Evolutionary conservation across 257 asterid genomes (phyloP).

Genomic region (Solanum arcanum): DNA sequence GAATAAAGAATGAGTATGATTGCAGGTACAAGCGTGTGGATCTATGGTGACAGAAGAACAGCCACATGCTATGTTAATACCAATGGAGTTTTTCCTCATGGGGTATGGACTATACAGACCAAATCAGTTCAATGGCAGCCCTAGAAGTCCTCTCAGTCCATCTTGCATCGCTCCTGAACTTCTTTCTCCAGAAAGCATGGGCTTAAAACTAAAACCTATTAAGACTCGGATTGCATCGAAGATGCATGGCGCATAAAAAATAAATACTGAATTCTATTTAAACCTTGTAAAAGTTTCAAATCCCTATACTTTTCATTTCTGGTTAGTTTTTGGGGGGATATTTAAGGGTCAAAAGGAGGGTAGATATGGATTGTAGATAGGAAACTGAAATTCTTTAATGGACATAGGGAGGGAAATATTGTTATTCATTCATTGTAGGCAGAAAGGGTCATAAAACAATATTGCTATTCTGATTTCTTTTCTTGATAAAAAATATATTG

Average conservation of each 20-base stretch:
- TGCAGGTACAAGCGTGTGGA: constrained; percentile 83
- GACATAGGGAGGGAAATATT: constrained; percentile 30
- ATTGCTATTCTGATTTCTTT: constrained; percentile 2
- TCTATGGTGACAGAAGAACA: constrained; percentile 96
- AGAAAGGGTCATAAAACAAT: constrained; percentile 3
- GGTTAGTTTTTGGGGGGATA: not conserved
- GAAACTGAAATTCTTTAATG: constrained; percentile 36
- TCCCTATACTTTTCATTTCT: constrained; percentile 8
- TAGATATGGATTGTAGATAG: constrained; percentile 29
- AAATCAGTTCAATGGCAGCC: constrained; percentile 51
- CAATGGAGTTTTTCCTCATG: constrained; percentile 73
- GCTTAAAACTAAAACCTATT: constrained; percentile 82
- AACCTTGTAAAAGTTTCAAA: constrained; percentile 15
- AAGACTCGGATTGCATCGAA: constrained; percentile 39
- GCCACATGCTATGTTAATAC: constrained; percentile 84
- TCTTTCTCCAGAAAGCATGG: constrained; percentile 90
- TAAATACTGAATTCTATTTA: not conserved
- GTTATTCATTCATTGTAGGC: constrained; percentile 42
- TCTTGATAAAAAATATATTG: not conserved
- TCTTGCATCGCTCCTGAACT: constrained; percentile 79
- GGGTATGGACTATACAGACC: constrained; percentile 64
- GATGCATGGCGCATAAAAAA: constrained; percentile 4
- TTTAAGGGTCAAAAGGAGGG: constrained; percentile 9
- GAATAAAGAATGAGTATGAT: not conserved
- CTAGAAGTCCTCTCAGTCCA: constrained; percentile 77